Percentiles rank a stretch among this genome's conserved stretches.
These are phyloP conservation scores for Pythium pyrilobum DNA, from an alignment of 352 stramenopile genomes.

Conservation along the genomic window DNA sequence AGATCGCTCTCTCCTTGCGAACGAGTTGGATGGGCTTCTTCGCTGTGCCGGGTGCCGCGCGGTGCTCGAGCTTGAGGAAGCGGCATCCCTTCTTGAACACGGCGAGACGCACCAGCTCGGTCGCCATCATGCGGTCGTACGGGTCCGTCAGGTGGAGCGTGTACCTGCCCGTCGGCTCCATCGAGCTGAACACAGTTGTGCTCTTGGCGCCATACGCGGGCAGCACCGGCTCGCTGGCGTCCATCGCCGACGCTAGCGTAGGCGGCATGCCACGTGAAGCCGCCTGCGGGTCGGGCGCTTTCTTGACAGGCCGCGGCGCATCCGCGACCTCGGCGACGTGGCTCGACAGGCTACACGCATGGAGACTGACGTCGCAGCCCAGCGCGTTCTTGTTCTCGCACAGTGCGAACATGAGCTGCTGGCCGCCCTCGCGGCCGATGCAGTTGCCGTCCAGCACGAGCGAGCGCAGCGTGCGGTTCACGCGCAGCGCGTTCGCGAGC, in stretches of 20 bases:
- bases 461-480: conserved; percentile 48
- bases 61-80: conserved; percentile 63
- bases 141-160: conserved; percentile 53
- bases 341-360: conserved; percentile 49
- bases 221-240: conserved; percentile 31
- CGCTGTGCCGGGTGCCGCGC: conserved; percentile 3
- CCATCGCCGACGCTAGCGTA: neutral
- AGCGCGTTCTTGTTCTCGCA: conserved; percentile 48
- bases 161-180: conserved; percentile 70
- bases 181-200: conserved; percentile 52
- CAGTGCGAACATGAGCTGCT: conserved; percentile 59
- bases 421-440: conserved; percentile 60
- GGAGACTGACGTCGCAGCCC: conserved; percentile 53
- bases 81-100: conserved; percentile 67
- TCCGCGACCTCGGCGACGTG: neutral
- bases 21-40: conserved; percentile 42
- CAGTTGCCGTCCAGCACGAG: conserved; percentile 78
- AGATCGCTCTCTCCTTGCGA: conserved; percentile 35
- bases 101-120: conserved; percentile 69
- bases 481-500: conserved; percentile 55
- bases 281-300: neutral
- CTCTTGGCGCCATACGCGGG: conserved; percentile 38
- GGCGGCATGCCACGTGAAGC: too few relatives aligned
- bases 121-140: conserved; percentile 77
- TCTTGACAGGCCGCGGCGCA: neutral